Conservation (phyloP, 805 yeast species). For the Priceomyces haplophilus region DNA sequence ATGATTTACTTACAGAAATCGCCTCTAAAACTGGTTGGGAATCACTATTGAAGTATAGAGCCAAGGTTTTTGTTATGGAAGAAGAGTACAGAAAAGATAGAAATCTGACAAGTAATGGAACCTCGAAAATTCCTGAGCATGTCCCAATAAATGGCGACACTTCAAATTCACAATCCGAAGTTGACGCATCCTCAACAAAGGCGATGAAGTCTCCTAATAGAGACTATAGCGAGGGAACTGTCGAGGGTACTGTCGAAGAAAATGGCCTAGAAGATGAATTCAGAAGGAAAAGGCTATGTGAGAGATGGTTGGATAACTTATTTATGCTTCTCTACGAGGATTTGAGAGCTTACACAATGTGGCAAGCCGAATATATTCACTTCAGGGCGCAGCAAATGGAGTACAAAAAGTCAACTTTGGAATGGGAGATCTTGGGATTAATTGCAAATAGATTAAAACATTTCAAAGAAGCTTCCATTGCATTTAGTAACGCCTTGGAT, state of each 20-base stretch:
- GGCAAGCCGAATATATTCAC: conserved; percentile 90
- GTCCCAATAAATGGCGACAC: conserved; percentile 9
- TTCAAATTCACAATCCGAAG: conserved; percentile 9
- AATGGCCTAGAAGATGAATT: conserved; percentile 40
- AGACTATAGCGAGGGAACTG: conserved; percentile 18
- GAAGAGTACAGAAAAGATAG: conserved; percentile 45
- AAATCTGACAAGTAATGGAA: conserved; percentile 16
- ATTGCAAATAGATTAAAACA: conserved; percentile 85
- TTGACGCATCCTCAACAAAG: conserved; percentile 35
- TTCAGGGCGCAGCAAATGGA: conserved; percentile 83
- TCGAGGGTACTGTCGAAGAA: no score
- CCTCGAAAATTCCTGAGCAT: conserved; percentile 11
- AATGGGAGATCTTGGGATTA: conserved; percentile 90
- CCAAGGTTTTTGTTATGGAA: conserved; percentile 48
- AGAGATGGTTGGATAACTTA: conserved; percentile 69
- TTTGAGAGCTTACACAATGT: conserved; percentile 77
- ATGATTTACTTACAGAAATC: conserved; percentile 44
- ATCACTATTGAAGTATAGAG: conserved; percentile 41
- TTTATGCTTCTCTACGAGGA: conserved; percentile 72
- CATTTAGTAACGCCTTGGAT: conserved; percentile 69
- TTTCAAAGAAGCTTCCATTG: conserved; percentile 79
- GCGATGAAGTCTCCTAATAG: conserved; percentile 37
- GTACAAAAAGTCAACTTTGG: conserved; percentile 73
- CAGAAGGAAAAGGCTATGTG: conserved; percentile 64
- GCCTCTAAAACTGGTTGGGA: conserved; percentile 48